A percentile compares a stretch with the other conserved stretches of the same genome.
These are phyloP conservation scores for Akanthomyces uredinophilus DNA, from an alignment of 2,329 filamentous ascomycete genomes.

Conservation along the genomic window DNA sequence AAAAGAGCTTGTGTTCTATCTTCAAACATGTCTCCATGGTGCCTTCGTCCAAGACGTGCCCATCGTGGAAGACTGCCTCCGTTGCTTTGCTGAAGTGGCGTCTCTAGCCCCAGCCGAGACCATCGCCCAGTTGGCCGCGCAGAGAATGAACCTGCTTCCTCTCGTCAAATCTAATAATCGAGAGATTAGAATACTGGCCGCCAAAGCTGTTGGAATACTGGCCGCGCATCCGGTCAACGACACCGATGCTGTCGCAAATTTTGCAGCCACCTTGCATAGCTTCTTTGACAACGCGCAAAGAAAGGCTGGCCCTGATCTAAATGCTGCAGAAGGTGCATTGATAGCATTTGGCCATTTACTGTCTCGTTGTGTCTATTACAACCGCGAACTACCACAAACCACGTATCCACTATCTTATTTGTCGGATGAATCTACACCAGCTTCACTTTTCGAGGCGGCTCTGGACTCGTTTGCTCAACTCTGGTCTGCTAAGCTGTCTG, in stretches of 20 bases:
- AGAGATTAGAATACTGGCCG: slow-evolving; percentile 59
- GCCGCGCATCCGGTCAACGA: slow-evolving; percentile 56
- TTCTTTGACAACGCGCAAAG: slow-evolving; percentile 43
- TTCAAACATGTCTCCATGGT: slow-evolving; percentile 54
- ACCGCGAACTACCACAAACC: slow-evolving; percentile 23
- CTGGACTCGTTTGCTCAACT: slow-evolving; percentile 43
- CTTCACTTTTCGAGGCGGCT: slow-evolving; percentile 39
- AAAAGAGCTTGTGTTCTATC: slow-evolving; percentile 36
- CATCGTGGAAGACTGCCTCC: slow-evolving; percentile 43
- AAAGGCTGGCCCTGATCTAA: slow-evolving; percentile 37
- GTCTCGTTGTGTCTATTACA: slow-evolving; percentile 40
- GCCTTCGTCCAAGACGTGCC: slow-evolving; percentile 41
- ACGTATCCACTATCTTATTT: slow-evolving; percentile 30
- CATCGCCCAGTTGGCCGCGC: slow-evolving; percentile 44
- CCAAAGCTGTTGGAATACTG: slow-evolving; percentile 71
- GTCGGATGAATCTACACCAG: slow-evolving; percentile 23
- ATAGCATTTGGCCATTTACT: slow-evolving; percentile 42
- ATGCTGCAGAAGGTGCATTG: slow-evolving; percentile 43
- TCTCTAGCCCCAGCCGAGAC: slow-evolving; percentile 46
- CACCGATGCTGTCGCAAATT: slow-evolving; percentile 24
- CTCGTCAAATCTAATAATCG: slow-evolving; percentile 68
- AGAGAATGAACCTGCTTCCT: slow-evolving; percentile 49
- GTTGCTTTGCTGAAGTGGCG: slow-evolving; percentile 49
- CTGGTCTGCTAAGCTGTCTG: slow-evolving; percentile 39
- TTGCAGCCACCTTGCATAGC: slow-evolving; percentile 29